Evolutionary conservation across 2,329 filamentous ascomycete genomes (phyloP), one percentile per base, ranked within the genome.

Genomic region (Diaporthe destruens): DNA sequence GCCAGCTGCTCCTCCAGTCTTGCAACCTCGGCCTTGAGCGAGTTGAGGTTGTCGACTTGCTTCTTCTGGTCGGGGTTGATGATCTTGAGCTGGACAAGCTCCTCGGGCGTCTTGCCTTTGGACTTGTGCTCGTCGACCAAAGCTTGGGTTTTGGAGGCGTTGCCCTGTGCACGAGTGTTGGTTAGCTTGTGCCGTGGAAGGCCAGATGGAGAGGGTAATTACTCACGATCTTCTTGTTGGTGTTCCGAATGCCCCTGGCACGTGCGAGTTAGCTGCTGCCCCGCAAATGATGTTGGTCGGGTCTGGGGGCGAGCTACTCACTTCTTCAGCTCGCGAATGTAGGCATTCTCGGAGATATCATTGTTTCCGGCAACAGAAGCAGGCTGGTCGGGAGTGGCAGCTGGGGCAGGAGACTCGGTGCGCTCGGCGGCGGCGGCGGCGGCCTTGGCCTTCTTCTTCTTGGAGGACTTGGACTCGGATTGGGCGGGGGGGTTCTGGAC

Each of bases 211-310:
- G 16, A 42, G 39, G 81, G 49, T 39, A 54, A 44, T 6, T 71
- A 86, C 93, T 85, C 84, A 97, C 94, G 79, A 98, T 91, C 85
- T 98, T 98, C 89, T 98, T 98, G 87, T 91, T 93, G 79, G 96
- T 86, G 83, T 96, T 97, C 80, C 96, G 95, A 78, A 98, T 93
- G 83, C 90, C 94, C 88, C 95, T 98, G 77, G 32, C 16, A 12
- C 75, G 32, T 42, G 36, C 23, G 20, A 14, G 14, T 57, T 29
- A 71, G 56, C 29, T 25, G n/a, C 20, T 53, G n/a, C 14, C 61
- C 32, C 32, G 32, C 47, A 53, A 2, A 23, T 3, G 1, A 6
- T 42, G 47, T 69, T 39, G 36, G n/a, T n/a, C n/a, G 55, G 1
- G 42, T 54, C 44, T 39, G 74, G 25, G 61, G 47, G 53, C 9